Evolutionary conservation across 306 rosid genomes (phyloP), one percentile per base, ranked within the genome.

Genomic region (Pterocarpus macrocarpus): DNA sequence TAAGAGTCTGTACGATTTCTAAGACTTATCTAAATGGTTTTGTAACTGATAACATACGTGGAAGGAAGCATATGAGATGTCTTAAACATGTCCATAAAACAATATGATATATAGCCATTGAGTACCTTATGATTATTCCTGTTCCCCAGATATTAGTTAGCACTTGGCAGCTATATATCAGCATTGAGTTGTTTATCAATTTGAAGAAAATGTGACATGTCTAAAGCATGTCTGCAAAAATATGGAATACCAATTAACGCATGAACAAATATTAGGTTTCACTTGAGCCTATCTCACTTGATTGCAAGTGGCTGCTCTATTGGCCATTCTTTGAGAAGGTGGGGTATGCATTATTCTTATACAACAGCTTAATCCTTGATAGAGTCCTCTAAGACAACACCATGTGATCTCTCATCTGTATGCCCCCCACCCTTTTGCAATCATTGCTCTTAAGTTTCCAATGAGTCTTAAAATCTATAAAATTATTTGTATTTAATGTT

Each of bases 341-440:
- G 39, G 73, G 77, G n/a, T 52, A 36, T 34, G 50, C 22, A 47
- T 39, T 70, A 30, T 41, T 43, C 55, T 16, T 67, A 38, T 11
- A 2, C 58, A 45, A 22, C 28, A 22, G 28, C 28, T 22, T 22
- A 22, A 22, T 22, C 28, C 28, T 22, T 22, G 28, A 22, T 22
- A 22, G 28, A 22, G 28, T 22, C 41, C 33, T 47, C 30, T 11
- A 28, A 73, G 69, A 86, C 87, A 80, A 52, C 22, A 61, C 56
- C 89, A 78, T 52, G 87, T 89, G 92, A 81, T 14, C 65, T 61
- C 34, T 47, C n/a, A 56, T 45, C 22, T 4, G 17, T 22, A 73
- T 61, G 75, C 28, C 13, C 70, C 55, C 9, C 28, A 4, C 12
- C 22, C 38, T 35, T 16, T 22, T 22, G 28, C 28, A 22, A 11